Evolutionary conservation across 306 rosid genomes (phyloP), one percentile per base, ranked within the genome.

Genomic region (Fagus sylvatica): DNA sequence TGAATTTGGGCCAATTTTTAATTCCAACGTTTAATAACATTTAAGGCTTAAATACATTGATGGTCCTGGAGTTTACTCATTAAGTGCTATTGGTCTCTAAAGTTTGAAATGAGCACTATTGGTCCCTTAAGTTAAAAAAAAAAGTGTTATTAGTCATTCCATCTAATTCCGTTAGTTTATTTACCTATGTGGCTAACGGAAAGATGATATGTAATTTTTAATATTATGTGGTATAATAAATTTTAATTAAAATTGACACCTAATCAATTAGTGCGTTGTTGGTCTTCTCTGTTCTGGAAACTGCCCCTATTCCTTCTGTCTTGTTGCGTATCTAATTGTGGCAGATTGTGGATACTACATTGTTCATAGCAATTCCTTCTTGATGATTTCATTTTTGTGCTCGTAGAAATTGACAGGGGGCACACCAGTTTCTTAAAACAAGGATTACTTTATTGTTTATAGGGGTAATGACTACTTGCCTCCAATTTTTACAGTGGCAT

Each of bases 401-500:
- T 57, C 86, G 84, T 89, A 94, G 98, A 86, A 79, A 76, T 84
- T 94, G 86, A 94, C 96, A 41, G 96, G 98, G 60, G 98, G 97
- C 65, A 91, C 91, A 62, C 81, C 91, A 65, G 85, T 94, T 64
- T 94, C 98, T 32, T 89, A 97, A 87, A 94, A 94, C 95, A 94
- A 91, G 89, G 97, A 94, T 53, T 94, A 75, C 70, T 87, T 94
- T 32, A 90, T 94, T 77, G 81, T 94, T 81, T 91, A 90, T 79
- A 80, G 98, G 82, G 98, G 98, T 76, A 91, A 91, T 80, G 97
- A 91, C 84, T 90, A 85, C 91, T 76, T 94, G 87, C 97, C 97
- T 76, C 87, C 94, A 61, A 78, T 41, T 8, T 88, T 94, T 33
- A 85, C 91, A n/a, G 74, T 85, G 65, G 85, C 78, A 69, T 78